Evolutionary conservation across 2,329 filamentous ascomycete genomes (phyloP), one percentile per base, ranked within the genome.

Genomic region (Alternaria triticimaculans): DNA sequence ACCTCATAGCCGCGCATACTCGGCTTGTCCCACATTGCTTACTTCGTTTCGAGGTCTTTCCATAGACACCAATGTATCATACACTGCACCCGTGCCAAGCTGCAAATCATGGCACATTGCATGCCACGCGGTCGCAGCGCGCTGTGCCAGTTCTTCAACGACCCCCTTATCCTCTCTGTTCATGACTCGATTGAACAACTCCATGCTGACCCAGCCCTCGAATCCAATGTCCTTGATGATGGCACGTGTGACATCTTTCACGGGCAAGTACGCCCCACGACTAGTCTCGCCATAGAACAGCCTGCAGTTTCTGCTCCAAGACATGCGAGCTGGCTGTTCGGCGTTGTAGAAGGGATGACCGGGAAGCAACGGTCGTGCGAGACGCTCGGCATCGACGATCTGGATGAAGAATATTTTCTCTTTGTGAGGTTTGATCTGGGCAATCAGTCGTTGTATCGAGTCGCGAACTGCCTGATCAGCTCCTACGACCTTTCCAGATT

Each of bases 321-420:
- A 92, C 92, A 95, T 94, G 4, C 89, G 81, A 3, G 86, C 74
- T 15, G 85, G 86, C 77, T 91, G 89, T 5, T 82, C 84, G 0
- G 84, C 76, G 9, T 86, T 81, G 79, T 90, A 86, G 71, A 87
- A 90, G 6, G 82, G 76, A 74, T 92, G 89, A 1, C 83, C 84
- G 20, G 83, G 74, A 3, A 84, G 70, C 9, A 94, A 78, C 0
- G 91, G 91, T 11, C 80, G 71, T 0, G 78, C 72, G 4, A 94
- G 82, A 5, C 85, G 83, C 76, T 93, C 90, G 1, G 88, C 92
- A 72, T 95, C 92, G 6, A 92, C 91, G 8, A 94, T 85, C 74
- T 95, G 92, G 1, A 95, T 83, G 71, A 92, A 92, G 71, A 93
- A 92, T 0, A 95, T 84, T 76, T 91, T 92, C 45, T 81, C 77